Base-by-base conservation (phyloP, 805 yeast genomes). In the Suhomyces emberorum region DNA sequence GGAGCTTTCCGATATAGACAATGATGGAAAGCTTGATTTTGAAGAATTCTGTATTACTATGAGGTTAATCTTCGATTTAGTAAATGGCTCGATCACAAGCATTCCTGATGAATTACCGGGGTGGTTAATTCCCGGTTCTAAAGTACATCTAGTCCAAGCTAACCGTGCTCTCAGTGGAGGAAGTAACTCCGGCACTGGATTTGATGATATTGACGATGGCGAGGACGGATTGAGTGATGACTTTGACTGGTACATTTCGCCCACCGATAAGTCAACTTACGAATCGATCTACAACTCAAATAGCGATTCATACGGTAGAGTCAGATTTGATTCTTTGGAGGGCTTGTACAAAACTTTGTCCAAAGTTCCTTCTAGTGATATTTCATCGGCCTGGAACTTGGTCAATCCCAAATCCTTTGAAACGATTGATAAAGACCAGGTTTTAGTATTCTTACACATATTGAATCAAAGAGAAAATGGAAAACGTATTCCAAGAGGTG, bases 1-100 rank as follows among this genome's bases (percentile, higher is more conserved):
- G 98, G 87, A 86, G 51, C 63, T 93, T 32, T 81, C 91, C 2
- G 99, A 93, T 58, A 86, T 91, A 38, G 98, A 93, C 61, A 78
- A 79, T 30, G 98, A 93, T 60, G 96, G 96, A 8, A 69, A 72
- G 47, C 71, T 93, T 50, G 99, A 93, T 61, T 93, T 93, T 59
- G 99, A 93, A 63, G 99, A 93, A 65, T 93, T 93, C 61, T 93
- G 97, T 55, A 87, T 93, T 45, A 91, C 97, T 35, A 93, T 93
- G 99, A 75, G 98, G 48, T 72, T 93, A 38, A 86, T 91, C 30
- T 93, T 88, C 56, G 98, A 93, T 57, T 60, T 83, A 56, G 91
- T 93, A 37, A 89, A 93, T 59, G 87, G 89, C 12, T 66, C 62
- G 30, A 47, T 53, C 26, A 49, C 70, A 12, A 60, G 66, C 14